phyloP scores from a whole-genome alignment of 2,329 filamentous ascomycete genomes.

The Penicillium sp. region DNA sequence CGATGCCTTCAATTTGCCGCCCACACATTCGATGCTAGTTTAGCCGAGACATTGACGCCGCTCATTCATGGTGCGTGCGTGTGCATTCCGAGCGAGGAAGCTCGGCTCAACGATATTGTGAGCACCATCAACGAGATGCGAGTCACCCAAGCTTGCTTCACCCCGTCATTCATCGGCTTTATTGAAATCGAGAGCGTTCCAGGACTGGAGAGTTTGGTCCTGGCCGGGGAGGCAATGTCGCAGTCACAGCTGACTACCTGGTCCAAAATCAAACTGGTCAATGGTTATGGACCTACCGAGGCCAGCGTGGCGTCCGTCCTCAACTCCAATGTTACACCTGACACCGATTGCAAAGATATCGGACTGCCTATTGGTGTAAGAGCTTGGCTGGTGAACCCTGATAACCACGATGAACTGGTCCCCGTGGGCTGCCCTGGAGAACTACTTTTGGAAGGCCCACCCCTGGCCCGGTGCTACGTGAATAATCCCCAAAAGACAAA shows the following conservation, averaged over 20 bases:
- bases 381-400: slow-evolving; percentile 40
- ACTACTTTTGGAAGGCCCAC: slow-evolving; percentile 44
- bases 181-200: slow-evolving; percentile 44
- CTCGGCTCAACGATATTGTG: slow-evolving; percentile 50
- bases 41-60: slow-evolving; percentile 54
- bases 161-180: slow-evolving; percentile 55
- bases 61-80: slow-evolving; percentile 57
- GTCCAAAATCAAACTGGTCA: slow-evolving; percentile 38
- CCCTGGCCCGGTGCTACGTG: slow-evolving; percentile 62
- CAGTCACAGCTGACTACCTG: slow-evolving; percentile 36
- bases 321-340: slow-evolving; percentile 29
- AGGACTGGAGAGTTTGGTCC: slow-evolving; percentile 39
- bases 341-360: slow-evolving; percentile 35
- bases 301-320: slow-evolving; percentile 35
- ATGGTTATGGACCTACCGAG: slow-evolving; percentile 47
- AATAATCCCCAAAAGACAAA: slow-evolving; percentile 57
- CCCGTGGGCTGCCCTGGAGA: slow-evolving; percentile 42
- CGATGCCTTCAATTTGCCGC: slow-evolving; percentile 58
- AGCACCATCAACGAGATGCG: slow-evolving; percentile 52
- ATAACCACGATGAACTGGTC: slow-evolving; percentile 39
- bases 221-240: slow-evolving; percentile 52
- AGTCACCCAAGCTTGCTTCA: slow-evolving; percentile 57
- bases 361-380: slow-evolving; percentile 33
- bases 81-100: slow-evolving; percentile 54
- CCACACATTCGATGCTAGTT: slow-evolving; percentile 55